Percentiles rank a stretch among this genome's conserved stretches.
phyloP scores from a whole-genome alignment of 192 early-diverging fungal species.

The Coemansia sp. region DNA sequence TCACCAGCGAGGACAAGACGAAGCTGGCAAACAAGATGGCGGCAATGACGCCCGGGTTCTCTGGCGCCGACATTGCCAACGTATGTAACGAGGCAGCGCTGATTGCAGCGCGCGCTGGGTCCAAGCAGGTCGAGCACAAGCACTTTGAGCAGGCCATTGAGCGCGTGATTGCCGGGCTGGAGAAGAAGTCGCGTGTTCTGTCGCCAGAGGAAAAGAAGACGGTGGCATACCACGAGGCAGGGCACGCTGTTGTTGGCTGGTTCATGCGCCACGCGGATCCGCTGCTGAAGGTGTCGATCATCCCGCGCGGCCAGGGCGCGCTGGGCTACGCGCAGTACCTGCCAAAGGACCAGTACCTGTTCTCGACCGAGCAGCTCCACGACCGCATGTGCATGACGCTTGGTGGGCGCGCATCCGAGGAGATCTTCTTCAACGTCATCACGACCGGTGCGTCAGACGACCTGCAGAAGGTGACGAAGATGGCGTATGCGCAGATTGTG shows the following conservation, averaged over 20 bases:
- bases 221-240: slow-evolving; percentile 99
- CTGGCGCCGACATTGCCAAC: slow-evolving; percentile 96
- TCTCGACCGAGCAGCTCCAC: slow-evolving; percentile 86
- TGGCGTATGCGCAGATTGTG: slow-evolving; percentile 95
- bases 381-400: slow-evolving; percentile 93
- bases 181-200: slow-evolving; percentile 95
- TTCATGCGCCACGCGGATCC: slow-evolving; percentile 95
- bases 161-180: slow-evolving; percentile 95
- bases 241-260: slow-evolving; percentile 98
- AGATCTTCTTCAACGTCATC: slow-evolving; percentile 89
- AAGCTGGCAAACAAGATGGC: slow-evolving; percentile 83
- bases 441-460: slow-evolving; percentile 99
- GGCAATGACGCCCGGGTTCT: slow-evolving; percentile 96
- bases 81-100: slow-evolving; percentile 99
- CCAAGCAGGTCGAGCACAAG: slow-evolving; percentile 72
- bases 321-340: slow-evolving; percentile 99
- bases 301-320: slow-evolving; percentile 92
- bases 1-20: slow-evolving; percentile 80
- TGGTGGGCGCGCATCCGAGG: slow-evolving; percentile 82
- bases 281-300: slow-evolving; percentile 96
- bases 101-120: slow-evolving; percentile 87
- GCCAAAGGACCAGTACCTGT: slow-evolving; percentile 95
- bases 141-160: slow-evolving; percentile 99
- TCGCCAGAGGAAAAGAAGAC: slow-evolving; percentile 98
- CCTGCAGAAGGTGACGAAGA: slow-evolving; percentile 93